Evolutionary conservation across 129 eudicot genomes (phyloP).

Genomic region (Helianthus tuberosus): DNA sequence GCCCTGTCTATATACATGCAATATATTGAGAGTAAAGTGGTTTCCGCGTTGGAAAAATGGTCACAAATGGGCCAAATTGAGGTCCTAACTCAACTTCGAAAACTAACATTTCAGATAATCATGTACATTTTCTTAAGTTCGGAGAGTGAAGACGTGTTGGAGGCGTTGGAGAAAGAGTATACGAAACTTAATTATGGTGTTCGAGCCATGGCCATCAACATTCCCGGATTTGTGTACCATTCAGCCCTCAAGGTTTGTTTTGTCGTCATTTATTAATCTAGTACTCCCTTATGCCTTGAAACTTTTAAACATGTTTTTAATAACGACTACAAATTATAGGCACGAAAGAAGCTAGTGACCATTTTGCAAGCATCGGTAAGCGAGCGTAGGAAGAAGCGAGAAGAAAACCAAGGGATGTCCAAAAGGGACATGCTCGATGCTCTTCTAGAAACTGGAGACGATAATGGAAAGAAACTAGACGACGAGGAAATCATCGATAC

Average conservation of each 20-base stretch:
- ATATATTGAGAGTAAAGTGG: constrained; percentile 61
- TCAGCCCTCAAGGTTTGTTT: constrained; percentile 69
- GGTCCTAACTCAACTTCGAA: constrained; percentile 68
- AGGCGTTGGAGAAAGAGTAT: constrained; percentile 73
- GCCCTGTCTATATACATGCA: constrained; percentile 57
- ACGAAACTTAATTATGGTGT: constrained; percentile 74
- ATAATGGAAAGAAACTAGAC: constrained; percentile 61
- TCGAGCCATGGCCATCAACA: constrained; percentile 77
- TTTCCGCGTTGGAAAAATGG: constrained; percentile 67
- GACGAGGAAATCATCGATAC: constrained; percentile 94
- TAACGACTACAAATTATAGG: constrained; percentile 40
- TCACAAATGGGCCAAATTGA: constrained; percentile 69
- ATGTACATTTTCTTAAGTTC: constrained; percentile 80
- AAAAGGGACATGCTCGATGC: constrained; percentile 87
- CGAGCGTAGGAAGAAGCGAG: constrained; percentile 50
- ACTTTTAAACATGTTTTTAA: neutral
- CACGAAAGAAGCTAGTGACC: constrained; percentile 83
- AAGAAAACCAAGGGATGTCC: constrained; percentile 19
- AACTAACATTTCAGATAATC: constrained; percentile 68
- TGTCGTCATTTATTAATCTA: neutral
- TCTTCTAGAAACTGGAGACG: constrained; percentile 64
- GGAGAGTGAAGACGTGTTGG: constrained; percentile 60
- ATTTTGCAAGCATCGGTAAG: constrained; percentile 55
- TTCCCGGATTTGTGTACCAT: constrained; percentile 86
- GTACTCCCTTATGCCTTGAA: neutral